A percentile compares a stretch with the other conserved stretches of the same genome.
Evolutionary conservation across 1,284 basidiomycete genomes (phyloP).

Genomic region (Tetrapyrgos nigripes): DNA sequence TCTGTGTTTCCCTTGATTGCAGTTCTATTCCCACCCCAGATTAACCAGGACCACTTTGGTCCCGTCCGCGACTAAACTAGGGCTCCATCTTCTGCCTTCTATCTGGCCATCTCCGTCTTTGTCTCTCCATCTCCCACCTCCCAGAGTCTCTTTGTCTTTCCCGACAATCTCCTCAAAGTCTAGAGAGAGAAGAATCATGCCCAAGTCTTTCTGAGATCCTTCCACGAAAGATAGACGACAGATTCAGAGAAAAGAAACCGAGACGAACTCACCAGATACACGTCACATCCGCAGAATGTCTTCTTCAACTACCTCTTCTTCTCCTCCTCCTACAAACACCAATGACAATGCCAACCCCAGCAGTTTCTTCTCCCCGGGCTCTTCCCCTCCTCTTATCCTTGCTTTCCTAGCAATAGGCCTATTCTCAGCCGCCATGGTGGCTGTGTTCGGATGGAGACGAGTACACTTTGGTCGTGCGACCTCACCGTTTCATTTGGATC

Average conservation of each 20-base stretch:
- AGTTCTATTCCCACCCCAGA: not conserved
- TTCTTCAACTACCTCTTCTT: not conserved
- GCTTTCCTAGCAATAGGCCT: conserved; percentile 58
- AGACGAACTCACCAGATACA: too few relatives aligned
- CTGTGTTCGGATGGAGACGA: conserved; percentile 50
- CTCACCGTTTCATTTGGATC: not conserved
- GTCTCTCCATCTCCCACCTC: too few relatives aligned
- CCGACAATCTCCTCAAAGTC: too few relatives aligned
- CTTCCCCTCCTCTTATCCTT: conserved; percentile 54
- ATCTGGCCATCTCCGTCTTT: not conserved
- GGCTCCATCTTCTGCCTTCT: not conserved
- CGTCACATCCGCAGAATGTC: not conserved
- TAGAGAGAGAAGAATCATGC: too few relatives aligned
- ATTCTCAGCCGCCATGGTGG: conserved; percentile 46
- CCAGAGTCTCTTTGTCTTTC: too few relatives aligned
- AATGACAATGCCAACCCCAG: not conserved
- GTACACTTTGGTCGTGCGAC: conserved; percentile 30
- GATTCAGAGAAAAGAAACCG: too few relatives aligned
- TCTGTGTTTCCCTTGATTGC: not conserved
- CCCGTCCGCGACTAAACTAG: not conserved
- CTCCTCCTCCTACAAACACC: not conserved
- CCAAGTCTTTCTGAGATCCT: too few relatives aligned
- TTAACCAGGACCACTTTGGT: not conserved
- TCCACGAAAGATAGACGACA: too few relatives aligned
- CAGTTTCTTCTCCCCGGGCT: conserved; percentile 31